Evolutionary conservation across 2,329 filamentous ascomycete genomes (phyloP).

Genomic region (Diaporthe citriasiana): DNA sequence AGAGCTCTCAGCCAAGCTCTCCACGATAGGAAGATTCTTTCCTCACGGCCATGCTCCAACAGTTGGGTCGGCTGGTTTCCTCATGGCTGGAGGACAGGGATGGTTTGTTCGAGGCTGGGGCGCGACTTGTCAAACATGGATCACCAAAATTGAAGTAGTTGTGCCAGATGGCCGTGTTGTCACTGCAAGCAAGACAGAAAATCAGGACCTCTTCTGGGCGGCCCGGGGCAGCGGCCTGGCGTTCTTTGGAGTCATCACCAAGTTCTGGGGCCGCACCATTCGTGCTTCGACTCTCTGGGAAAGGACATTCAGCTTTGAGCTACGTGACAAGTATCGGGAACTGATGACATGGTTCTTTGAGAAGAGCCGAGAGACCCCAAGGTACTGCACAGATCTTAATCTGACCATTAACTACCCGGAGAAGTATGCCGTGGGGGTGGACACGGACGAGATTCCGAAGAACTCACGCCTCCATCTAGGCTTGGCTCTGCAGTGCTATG

Average conservation of each 20-base stretch:
- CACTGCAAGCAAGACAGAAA: not conserved
- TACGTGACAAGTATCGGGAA: not conserved
- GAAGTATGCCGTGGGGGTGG: not conserved
- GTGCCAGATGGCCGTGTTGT: not conserved
- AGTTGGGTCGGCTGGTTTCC: not conserved
- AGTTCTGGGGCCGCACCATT: conserved; percentile 2
- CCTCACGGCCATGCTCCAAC: not conserved
- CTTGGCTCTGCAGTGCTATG: not conserved
- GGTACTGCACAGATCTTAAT: not conserved
- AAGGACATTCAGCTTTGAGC: not conserved
- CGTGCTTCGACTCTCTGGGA: not conserved
- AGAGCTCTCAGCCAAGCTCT: not conserved
- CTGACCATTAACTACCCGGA: not conserved
- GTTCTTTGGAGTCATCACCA: not conserved
- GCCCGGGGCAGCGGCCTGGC: not conserved
- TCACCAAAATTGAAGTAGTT: not conserved
- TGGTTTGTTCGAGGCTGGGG: not conserved
- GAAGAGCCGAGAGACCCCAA: not conserved
- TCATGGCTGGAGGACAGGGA: not conserved
- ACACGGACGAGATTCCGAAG: not conserved
- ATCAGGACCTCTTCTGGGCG: not conserved
- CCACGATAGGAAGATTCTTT: not conserved
- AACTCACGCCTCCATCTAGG: not conserved
- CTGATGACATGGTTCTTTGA: not conserved
- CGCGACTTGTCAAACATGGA: not conserved